These are phyloP conservation scores for Cladophialophora yegresii DNA, from an alignment of 2,329 filamentous ascomycete species.

Conservation along the genomic window DNA sequence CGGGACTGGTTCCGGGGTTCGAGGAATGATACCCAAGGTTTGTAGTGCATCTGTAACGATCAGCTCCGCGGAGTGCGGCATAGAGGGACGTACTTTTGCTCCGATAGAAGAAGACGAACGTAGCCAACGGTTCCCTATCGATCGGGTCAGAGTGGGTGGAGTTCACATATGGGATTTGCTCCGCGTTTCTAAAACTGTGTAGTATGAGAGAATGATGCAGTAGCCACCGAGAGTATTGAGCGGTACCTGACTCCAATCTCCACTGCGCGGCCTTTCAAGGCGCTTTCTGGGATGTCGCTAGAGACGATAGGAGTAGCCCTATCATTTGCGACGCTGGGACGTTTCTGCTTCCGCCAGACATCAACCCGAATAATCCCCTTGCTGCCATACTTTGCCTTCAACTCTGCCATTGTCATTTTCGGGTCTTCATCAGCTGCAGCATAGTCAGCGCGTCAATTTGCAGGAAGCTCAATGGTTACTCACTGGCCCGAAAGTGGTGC, in stretches of 20 bases:
- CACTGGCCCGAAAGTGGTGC: not conserved
- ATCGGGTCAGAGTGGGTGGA: not conserved
- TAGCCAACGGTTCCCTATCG: conserved; percentile 32
- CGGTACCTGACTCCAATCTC: conserved; percentile 6
- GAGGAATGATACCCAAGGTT: conserved; percentile 39
- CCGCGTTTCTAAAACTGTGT: not conserved
- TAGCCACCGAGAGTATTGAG: not conserved
- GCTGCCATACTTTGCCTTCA: conserved; percentile 4
- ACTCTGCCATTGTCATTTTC: not conserved
- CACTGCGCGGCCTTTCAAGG: conserved; percentile 19
- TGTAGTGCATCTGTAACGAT: conserved; percentile 37
- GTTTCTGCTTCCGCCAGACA: not conserved
- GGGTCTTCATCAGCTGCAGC: conserved; percentile 2
- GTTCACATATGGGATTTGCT: not conserved
- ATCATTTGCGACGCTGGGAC: not conserved
- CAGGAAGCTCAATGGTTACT: not conserved
- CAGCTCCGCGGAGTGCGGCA: not conserved
- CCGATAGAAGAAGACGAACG: conserved; percentile 39
- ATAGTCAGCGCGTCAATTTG: not conserved
- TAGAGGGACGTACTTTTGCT: conserved; percentile 23
- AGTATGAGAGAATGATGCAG: not conserved
- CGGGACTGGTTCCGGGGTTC: conserved; percentile 36
- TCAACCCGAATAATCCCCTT: conserved; percentile 11
- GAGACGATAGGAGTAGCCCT: not conserved
- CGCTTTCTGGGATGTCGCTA: conserved; percentile 16